A percentile compares a stretch with the other conserved stretches of the same genome.
Conservation (phyloP, 768 basidiomycete genomes). For the Mycena filopes region DNA sequence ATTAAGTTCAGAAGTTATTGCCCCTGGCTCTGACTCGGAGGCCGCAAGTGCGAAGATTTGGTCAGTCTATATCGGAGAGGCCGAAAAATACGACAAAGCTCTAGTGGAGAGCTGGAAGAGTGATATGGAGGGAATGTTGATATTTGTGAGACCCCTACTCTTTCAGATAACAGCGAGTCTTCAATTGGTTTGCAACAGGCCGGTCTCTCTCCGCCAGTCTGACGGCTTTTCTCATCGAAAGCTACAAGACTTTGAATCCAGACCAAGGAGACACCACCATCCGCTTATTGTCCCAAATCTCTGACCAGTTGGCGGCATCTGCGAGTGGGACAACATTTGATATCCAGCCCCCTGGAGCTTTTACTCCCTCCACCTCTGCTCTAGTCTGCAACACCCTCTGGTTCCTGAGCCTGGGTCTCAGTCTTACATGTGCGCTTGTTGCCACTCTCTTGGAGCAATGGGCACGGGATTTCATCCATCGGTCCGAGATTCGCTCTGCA, state of each 20-base stretch:
- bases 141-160: neutral
- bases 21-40: too few relatives aligned
- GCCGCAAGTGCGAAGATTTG: neutral
- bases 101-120: neutral
- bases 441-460: too few relatives aligned
- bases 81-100: neutral
- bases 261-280: neutral
- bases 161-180: neutral
- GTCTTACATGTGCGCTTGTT: too few relatives aligned
- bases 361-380: too few relatives aligned
- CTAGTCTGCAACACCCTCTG: too few relatives aligned
- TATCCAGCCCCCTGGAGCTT: too few relatives aligned
- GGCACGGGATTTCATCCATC: too few relatives aligned
- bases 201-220: neutral
- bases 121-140: too few relatives aligned
- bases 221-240: neutral
- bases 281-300: neutral
- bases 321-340: too few relatives aligned
- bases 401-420: too few relatives aligned
- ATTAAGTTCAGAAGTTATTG: too few relatives aligned
- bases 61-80: neutral
- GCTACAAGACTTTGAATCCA: neutral
- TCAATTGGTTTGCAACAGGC: neutral
- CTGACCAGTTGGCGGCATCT: neutral
- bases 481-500: too few relatives aligned